Evolutionary conservation across 108 stramenopile species (phyloP).

Genomic region (Nannochloropsis gaditana): DNA sequence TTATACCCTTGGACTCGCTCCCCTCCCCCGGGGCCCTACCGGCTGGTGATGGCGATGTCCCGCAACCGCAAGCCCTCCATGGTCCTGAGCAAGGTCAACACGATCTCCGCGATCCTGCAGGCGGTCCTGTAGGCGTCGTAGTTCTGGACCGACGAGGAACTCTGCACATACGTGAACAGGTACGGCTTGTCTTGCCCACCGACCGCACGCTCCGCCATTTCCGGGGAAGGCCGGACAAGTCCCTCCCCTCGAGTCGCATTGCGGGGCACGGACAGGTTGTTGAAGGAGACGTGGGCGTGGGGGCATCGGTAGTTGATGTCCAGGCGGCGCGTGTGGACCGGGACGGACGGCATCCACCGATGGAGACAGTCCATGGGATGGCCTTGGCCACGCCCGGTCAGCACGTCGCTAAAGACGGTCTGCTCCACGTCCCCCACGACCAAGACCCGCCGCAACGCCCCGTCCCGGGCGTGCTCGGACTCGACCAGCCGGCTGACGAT

Average conservation of each 20-base stretch:
- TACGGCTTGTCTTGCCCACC: not conserved
- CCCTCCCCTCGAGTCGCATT: not conserved
- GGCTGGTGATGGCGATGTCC: not conserved
- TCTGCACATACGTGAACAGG: not conserved
- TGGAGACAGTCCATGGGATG: not conserved
- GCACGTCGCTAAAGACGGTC: not conserved
- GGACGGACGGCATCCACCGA: not conserved
- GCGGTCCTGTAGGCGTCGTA: not conserved
- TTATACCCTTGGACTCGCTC: too few species aligned
- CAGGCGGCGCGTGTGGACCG: not conserved
- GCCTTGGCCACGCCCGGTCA: not conserved
- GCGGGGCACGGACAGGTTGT: not conserved
- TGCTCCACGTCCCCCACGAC: not conserved
- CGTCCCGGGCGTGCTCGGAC: not conserved
- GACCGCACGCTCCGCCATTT: not conserved
- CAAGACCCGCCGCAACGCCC: not conserved
- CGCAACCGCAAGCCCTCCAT: not conserved
- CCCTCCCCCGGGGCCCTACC: not conserved
- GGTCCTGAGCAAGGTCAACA: not conserved
- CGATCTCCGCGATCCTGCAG: not conserved
- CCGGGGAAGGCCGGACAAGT: not conserved
- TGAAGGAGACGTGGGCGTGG: not conserved
- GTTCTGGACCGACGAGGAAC: not conserved
- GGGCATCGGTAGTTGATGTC: not conserved
- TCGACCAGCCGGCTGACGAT: not conserved